These are phyloP conservation scores for Aspergillus hancockii DNA, from an alignment of 495 filamentous ascomycete genomes.

Conservation along the genomic window DNA sequence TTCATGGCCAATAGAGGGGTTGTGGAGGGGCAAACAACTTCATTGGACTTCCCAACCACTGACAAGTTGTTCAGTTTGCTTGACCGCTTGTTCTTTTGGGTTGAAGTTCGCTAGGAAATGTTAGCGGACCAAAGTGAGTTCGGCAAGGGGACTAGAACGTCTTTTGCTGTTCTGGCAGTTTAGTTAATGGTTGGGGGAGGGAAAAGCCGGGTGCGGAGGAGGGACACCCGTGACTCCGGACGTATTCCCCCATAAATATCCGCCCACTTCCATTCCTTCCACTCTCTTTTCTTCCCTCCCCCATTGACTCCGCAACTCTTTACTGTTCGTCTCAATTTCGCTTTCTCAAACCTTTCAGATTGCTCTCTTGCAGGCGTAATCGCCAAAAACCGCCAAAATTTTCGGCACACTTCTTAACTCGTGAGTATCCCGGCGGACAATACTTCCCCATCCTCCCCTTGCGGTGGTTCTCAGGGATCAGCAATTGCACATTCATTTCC, in stretches of 20 bases:
- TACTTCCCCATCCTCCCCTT: constrained; percentile 1
- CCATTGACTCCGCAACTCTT: constrained; percentile 9
- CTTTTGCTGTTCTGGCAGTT: background rate
- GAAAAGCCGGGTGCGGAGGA: constrained; percentile 2
- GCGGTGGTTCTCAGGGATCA: background rate
- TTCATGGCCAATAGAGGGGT: no score
- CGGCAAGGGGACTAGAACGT: background rate
- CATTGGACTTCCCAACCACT: no score
- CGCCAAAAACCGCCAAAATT: constrained; percentile 51
- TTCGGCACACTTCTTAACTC: constrained; percentile 53
- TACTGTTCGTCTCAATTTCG: background rate
- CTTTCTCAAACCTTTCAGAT: constrained; percentile 29
- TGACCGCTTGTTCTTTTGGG: background rate
- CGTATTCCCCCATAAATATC: constrained; percentile 19
- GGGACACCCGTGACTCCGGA: constrained; percentile 11
- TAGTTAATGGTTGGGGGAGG: background rate
- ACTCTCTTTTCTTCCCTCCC: constrained; percentile 9
- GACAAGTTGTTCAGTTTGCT: background rate
- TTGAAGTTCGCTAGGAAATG: background rate
- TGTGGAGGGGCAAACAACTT: background rate
- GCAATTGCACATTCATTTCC: constrained; percentile 9
- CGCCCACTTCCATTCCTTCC: constrained; percentile 7
- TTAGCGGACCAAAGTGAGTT: no score
- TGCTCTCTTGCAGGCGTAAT: constrained; percentile 46
- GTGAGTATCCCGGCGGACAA: constrained; percentile 41